Conservation (phyloP, 1,284 basidiomycete species). For the Boletus mariae region DNA sequence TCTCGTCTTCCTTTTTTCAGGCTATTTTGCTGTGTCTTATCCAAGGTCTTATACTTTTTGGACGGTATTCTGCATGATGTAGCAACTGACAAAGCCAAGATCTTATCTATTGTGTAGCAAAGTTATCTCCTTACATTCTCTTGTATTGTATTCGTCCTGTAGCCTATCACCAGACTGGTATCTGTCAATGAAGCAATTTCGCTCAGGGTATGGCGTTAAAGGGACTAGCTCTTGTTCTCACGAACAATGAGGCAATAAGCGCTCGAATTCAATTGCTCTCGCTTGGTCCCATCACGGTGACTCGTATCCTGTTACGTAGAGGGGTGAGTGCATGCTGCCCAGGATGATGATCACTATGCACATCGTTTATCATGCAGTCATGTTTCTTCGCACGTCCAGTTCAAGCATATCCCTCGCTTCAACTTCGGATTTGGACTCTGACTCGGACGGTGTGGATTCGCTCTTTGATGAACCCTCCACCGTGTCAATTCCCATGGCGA, state of each 20-base stretch:
- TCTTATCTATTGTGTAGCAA: neutral
- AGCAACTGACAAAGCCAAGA: no score
- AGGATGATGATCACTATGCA: neutral
- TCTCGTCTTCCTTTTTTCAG: neutral
- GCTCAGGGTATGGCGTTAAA: constrained; percentile 1
- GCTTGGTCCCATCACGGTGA: constrained; percentile 3
- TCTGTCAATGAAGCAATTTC: neutral
- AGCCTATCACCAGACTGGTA: neutral
- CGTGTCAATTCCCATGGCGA: constrained; percentile 15
- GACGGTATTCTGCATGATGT: no score
- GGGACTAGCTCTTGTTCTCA: constrained; percentile 17
- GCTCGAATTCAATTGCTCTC: neutral
- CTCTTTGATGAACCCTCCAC: constrained; percentile 39
- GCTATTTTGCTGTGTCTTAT: neutral
- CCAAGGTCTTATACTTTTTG: neutral
- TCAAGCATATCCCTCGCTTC: constrained; percentile 1
- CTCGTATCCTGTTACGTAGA: neutral
- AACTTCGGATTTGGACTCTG: constrained; percentile 2
- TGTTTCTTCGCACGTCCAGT: constrained; percentile 11
- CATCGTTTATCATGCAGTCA: constrained; percentile 2
- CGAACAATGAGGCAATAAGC: constrained; percentile 4
- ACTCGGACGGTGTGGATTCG: constrained; percentile 36
- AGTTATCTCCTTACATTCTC: no score
- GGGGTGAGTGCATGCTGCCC: constrained; percentile 5
- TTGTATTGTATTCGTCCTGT: neutral